A percentile compares a stretch with the other conserved stretches of the same genome.
Evolutionary conservation across 495 filamentous ascomycete genomes (phyloP).

Genomic region (Lepidopterella palustris): DNA sequence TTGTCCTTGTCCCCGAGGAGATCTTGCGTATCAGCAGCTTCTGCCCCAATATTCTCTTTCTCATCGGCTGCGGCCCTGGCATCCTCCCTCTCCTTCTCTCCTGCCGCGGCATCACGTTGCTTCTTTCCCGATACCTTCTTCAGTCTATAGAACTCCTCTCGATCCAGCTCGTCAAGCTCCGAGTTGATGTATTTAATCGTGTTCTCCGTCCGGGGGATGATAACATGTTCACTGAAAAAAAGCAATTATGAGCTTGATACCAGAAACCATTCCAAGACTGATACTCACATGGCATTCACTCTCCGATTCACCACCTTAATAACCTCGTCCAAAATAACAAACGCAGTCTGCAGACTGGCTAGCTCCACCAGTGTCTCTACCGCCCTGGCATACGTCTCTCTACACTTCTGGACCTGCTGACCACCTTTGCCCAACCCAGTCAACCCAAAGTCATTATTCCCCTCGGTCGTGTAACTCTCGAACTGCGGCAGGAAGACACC

Average conservation of each 20-base stretch:
- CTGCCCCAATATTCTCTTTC: constrained; percentile 42
- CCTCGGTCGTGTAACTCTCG: constrained; percentile 77
- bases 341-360: constrained; percentile 94
- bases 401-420: constrained; percentile 89
- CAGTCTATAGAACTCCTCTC: constrained; percentile 96
- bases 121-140: constrained; percentile 99
- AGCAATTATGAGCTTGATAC: background rate
- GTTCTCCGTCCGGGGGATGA: constrained; percentile 96
- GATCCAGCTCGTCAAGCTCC: constrained; percentile 93
- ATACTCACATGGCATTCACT: constrained; percentile 90
- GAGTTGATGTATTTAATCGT: constrained; percentile 99
- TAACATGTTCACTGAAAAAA: constrained; percentile 71
- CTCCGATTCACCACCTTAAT: constrained; percentile 98
- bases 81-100: constrained; percentile 48
- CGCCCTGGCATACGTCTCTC: constrained; percentile 95
- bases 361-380: constrained; percentile 96
- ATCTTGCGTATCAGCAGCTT: constrained; percentile 49
- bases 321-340: constrained; percentile 95
- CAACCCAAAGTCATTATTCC: constrained; percentile 92
- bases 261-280: background rate
- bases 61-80: constrained; percentile 36
- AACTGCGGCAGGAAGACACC: constrained; percentile 91
- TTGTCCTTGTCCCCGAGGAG: constrained; percentile 82
- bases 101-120: constrained; percentile 68
- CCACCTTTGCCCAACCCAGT: constrained; percentile 96